Evolutionary conservation across 176 grass and related monocot genomes (phyloP), one percentile per base, ranked within the genome.

Genomic region (Raddia guianensis): DNA sequence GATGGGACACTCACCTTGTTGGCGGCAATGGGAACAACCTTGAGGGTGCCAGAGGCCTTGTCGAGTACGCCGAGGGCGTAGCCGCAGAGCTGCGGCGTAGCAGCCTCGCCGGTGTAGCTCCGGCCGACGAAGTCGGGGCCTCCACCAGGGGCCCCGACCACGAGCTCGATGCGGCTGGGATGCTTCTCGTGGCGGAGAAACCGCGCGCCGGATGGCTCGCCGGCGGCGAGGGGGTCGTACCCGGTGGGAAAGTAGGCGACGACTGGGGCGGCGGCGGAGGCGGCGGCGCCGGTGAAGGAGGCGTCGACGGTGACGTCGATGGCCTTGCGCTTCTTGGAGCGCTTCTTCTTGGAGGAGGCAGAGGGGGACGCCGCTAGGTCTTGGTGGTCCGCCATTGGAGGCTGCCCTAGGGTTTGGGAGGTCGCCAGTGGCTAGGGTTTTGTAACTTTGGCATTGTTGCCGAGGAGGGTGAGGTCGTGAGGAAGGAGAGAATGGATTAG

Each of bases 231-330:
- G 48, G 90, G 88, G 32, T 99, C 85, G 84, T 86, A 95, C 45
- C 96, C 96, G 33, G 92, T 84, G 61, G 96, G 90, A 62, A 95
- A 95, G 84, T 99, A 99, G 51, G 86, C 95, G 15, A 93, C 88
- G 62, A 93, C 66, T 35, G 92, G 90, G 67, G 89, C 80, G 9
- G 56, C 33, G 53, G 60, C 70, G 37, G 88, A 79, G 46, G 77
- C 55, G 60, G 76, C 14, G 37, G 79, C 63, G 18, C 69, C 19
- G 8, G 60, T 5, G 27, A 57, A 16, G 16, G 92, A 75, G 49
- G 48, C 54, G 27, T 88, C 87, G 63, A 81, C 43, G 34, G 40
- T 37, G 61, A 78, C 47, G 52, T 83, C 73, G 21, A 73, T 6
- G 16, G 12, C 16, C 75, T 89, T 75, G 73, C 78, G 72, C 83